Evolutionary conservation across 1,139 yeast genomes (phyloP), one percentile per base, ranked within the genome.

Genomic region (Geotrichum siamense): DNA sequence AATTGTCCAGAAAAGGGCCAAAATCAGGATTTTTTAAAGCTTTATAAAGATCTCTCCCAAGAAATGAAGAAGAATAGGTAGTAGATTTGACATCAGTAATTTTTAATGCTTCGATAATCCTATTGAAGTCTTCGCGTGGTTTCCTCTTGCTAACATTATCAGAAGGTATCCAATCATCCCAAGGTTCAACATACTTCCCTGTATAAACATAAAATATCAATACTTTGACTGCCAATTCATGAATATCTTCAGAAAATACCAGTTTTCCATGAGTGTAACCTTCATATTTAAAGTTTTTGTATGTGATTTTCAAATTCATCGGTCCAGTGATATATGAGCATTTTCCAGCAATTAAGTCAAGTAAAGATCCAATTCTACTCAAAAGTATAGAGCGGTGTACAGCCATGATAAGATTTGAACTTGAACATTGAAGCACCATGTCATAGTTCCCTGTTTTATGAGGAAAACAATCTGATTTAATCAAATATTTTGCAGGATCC

Each of bases 141-240:
- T 39, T 26, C 17, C 35, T 37, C 31, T 43, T 32, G 16, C 39
- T 26, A 9, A 43, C 16, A 6, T 39, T 39, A 27, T 38, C 39
- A 3, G 39, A 35, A 16, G 46, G 46, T 12, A 37, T 23, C 42
- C 42, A 43, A 9, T 38, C 55, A 8, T 63, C 63, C 77, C 76
- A 73, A 1, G 46, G 46, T 12, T 30, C 34, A 22, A 43, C 34
- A 17, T 43, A 51, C 12, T 57, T 57, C 47, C 74, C 78, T 0
- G 79, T 74, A 54, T 76, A 76, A 1, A 75, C 43, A 45, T 65
- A 69, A 48, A 74, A 72, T 3, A 70, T 41, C 22, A 70, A 49
- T 3, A 72, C 55, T 10, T 66, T 53, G 25, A 68, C 57, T 2
- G 70, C 53, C 19, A 43, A 10, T 15, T 43, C 46, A 16, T 63